Evolutionary conservation across 148 eudicot species (phyloP).

Genomic region (Rhododendron henanense): DNA sequence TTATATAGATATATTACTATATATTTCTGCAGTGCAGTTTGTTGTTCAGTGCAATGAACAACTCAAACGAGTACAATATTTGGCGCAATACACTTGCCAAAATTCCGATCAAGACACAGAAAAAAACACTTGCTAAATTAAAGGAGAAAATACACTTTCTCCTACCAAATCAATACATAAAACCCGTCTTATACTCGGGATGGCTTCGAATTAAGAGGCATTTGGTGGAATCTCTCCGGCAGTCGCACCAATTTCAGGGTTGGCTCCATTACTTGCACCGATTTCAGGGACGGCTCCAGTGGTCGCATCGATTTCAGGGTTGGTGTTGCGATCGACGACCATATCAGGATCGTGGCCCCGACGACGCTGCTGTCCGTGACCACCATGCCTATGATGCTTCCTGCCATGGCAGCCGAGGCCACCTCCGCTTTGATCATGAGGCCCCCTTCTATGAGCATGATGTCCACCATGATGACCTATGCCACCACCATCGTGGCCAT

Average conservation of each 20-base stretch:
- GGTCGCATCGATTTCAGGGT: not conserved
- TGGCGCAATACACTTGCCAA: not conserved
- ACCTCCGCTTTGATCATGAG: not conserved
- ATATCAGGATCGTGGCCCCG: not conserved
- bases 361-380: not conserved
- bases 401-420: not conserved
- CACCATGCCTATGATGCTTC: not conserved
- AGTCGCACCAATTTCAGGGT: not conserved
- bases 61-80: not conserved
- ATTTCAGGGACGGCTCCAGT: not conserved
- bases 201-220: not conserved
- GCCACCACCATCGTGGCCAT: not conserved
- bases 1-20: not conserved
- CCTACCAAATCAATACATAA: not conserved
- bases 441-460: not conserved
- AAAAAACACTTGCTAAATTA: not conserved
- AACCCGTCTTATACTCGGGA: not conserved
- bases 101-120: not conserved
- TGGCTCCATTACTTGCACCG: not conserved
- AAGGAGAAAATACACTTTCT: not conserved
- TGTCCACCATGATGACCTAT: not conserved
- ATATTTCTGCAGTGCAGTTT: not conserved
- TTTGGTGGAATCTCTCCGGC: not conserved
- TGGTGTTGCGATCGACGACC: not conserved
- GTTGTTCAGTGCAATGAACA: not conserved